These are phyloP conservation scores for Botryotinia calthae DNA, from an alignment of 2,329 filamentous ascomycete species.

Conservation along the genomic window DNA sequence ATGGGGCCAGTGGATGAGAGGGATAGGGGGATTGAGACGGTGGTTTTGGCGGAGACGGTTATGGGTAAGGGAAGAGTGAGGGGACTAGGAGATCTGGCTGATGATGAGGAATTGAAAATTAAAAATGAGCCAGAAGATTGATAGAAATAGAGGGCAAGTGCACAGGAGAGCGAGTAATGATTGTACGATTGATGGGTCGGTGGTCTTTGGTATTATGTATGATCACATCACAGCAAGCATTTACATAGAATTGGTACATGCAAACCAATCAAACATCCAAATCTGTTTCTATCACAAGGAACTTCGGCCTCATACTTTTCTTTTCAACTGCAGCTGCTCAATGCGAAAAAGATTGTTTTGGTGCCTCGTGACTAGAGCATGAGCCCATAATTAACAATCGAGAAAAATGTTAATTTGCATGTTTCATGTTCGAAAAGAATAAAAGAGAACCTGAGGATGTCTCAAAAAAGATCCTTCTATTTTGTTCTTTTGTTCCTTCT, in stretches of 20 bases:
- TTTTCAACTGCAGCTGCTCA: not conserved
- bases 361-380: not conserved
- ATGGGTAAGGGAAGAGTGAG: constrained; percentile 33
- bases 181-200: not conserved
- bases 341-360: not conserved
- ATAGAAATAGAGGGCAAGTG: fast-evolving
- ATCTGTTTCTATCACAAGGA: not conserved
- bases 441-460: not conserved
- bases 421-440: not conserved
- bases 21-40: constrained; percentile 75
- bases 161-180: not conserved
- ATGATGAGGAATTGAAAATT: constrained; percentile 30
- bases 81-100: constrained; percentile 32
- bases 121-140: constrained; percentile 36
- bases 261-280: not conserved
- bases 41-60: constrained; percentile 59
- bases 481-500: not conserved
- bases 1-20: constrained; percentile 75
- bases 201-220: not conserved
- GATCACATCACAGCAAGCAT: not conserved
- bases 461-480: not conserved
- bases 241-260: too few species aligned
- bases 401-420: not conserved
- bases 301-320: not conserved
- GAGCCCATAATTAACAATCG: not conserved